Evolutionary conservation across 2,329 filamentous ascomycete species (phyloP), one percentile per base, ranked within the genome.

Genomic region (Hypoxylon sp.): DNA sequence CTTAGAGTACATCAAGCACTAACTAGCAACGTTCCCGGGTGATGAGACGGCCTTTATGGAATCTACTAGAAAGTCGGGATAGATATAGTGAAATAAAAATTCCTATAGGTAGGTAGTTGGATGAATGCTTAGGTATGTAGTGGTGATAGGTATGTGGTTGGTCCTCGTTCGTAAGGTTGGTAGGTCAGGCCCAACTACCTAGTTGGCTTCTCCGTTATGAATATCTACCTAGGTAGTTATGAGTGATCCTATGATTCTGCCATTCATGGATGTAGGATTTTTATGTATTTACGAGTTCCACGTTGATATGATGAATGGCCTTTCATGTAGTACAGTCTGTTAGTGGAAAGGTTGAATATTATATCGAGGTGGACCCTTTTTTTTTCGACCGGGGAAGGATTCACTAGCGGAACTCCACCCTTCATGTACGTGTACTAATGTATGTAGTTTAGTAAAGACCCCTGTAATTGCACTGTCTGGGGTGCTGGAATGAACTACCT

Each of bases 391-490:
- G 41, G 50, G 62, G 51, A 60, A 60, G 57, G 62, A 57, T 55
- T 43, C 30, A 55, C 48, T 59, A 46, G 45, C 32, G 32, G 32
- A 38, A 38, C 38, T 50, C 48, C 48, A 60, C 38, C 53, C n/a
- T 11, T 10, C 38, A 43, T 43, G 38, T 43, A 43, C 38, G 17
- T 43, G 38, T 43, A 43, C 38, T 19, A 38, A 59, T 59, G 28
- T 51, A 51, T 51, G 38, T 32, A 51, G 25, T 51, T 30, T 64
- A 57, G 53, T 64, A 21, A 48, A 41, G 51, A 43, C 49, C 68
- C 68, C 59, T 68, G 66, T 59, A 60, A 60, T 65, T 71, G 62
- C 58, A 65, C 66, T 60, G 65, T 69, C 68, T 69, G 68, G 68
- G 68, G 63, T 71, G 60, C 60, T 59, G 51, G n/a, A 68, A 21